Evolutionary conservation across 2,329 filamentous ascomycete genomes (phyloP), one percentile per base, ranked within the genome.

Genomic region (Ceratocystis papillata): DNA sequence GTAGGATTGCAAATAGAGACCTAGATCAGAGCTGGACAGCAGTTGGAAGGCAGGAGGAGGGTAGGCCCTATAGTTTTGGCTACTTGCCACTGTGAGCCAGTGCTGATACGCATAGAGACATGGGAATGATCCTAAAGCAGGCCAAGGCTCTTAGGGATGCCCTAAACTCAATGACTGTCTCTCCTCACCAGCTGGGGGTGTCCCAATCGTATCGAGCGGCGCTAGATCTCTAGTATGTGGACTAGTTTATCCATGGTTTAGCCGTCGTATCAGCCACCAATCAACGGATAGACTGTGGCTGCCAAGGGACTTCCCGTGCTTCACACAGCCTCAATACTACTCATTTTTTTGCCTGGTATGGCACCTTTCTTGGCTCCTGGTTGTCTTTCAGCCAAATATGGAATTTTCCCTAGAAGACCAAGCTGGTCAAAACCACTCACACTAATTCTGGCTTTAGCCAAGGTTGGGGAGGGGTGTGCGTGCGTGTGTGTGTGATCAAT

Each of bases 281-380:
- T 41, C 37, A 41, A 41, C 1, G 37, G 37, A 41, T 12, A 4
- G 37, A 10, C 55, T 10, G 30, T 57, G 7, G 28, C n/a, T 37
- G 28, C 28, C 6, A 17, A 59, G 55, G 55, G 55, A 59, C 55
- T 37, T 59, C 12, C 55, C 28, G 55, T 33, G 55, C 28, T 37
- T n/a, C 25, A 59, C 55, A 59, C 55, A 33, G 55, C 55, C 55
- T 37, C 55, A 37, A 28, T 59, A n/a, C 55, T 59, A 59, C 22
- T 22, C 15, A 7, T 20, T 50, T 50, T 50, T 50, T 20, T 50
- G 46, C 17, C 10, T 50, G 7, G 6, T 20, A 17, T 59, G 17
- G 55, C 48, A 28, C 48, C 3, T 53, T 10, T 25, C 1, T 15
- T 53, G 48, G 12, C 37, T 41, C 37, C 4, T 41, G 3, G 37